A percentile compares a stretch with the other conserved stretches of the same genome.
phyloP scores from a whole-genome alignment of 352 stramenopile species.

The Phytophthora chlamydospora region DNA sequence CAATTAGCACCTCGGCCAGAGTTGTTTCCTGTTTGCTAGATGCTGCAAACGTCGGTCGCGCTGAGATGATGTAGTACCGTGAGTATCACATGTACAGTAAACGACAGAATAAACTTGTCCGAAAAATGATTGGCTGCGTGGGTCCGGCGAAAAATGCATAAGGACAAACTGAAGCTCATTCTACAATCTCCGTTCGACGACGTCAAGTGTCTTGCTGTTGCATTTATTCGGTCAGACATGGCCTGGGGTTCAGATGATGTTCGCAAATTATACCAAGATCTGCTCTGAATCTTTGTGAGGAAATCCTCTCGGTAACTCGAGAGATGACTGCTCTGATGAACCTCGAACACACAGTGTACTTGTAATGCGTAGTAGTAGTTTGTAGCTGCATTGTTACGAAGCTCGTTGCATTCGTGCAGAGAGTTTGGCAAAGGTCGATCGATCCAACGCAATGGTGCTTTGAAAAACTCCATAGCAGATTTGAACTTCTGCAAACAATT shows the following conservation, averaged over 20 bases:
- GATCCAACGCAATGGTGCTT: no score
- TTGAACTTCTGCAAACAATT: not conserved
- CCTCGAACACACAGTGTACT: constrained; percentile 22
- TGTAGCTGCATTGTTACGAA: not conserved
- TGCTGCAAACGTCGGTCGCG: no score
- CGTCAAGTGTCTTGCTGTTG: not conserved
- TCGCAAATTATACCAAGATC: constrained; percentile 86
- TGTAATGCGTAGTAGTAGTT: no score
- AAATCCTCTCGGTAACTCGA: constrained; percentile 85
- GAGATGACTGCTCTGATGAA: constrained; percentile 78
- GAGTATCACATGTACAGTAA: no score
- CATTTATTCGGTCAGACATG: not conserved
- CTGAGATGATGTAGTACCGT: no score
- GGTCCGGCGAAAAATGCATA: not conserved
- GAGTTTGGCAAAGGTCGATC: no score
- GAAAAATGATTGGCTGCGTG: constrained; percentile 32
- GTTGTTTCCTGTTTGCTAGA: no score
- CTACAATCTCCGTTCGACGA: constrained; percentile 10
- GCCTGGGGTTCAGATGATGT: constrained; percentile 57
- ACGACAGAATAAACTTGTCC: not conserved
- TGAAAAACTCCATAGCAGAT: no score
- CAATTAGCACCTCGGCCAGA: no score
- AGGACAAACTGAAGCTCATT: constrained; percentile 10
- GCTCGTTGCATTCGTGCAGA: no score
- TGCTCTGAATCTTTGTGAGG: constrained; percentile 83